Conservation (phyloP, 768 basidiomycete genomes). For the Termitomyces sp. region DNA sequence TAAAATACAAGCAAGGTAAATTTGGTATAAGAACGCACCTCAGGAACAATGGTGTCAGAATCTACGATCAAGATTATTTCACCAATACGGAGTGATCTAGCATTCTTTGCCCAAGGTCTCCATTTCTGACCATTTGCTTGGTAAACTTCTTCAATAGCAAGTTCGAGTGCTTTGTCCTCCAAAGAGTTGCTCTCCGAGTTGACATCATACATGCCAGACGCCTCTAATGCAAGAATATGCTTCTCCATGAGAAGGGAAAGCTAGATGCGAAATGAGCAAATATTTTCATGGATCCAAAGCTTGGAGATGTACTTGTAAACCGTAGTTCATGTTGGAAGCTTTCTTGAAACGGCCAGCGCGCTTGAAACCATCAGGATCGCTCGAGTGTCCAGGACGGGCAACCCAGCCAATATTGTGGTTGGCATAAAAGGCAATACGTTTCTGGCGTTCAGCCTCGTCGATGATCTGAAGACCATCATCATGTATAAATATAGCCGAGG, state of each 20-base stretch:
- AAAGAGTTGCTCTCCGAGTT: slow-evolving; percentile 41
- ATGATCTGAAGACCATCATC: slow-evolving; percentile 81
- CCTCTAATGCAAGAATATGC: slow-evolving; percentile 43
- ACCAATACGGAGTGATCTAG: slow-evolving; percentile 69
- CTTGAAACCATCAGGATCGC: slow-evolving; percentile 60
- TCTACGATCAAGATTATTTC: slow-evolving; percentile 81
- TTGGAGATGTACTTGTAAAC: slow-evolving; percentile 34
- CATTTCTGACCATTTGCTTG: slow-evolving; percentile 53
- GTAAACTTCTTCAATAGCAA: slow-evolving; percentile 73
- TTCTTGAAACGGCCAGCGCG: slow-evolving; percentile 92
- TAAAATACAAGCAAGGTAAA: background rate
- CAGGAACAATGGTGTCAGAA: slow-evolving; percentile 76
- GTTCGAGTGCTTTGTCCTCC: slow-evolving; percentile 68
- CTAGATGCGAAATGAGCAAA: slow-evolving; percentile 24
- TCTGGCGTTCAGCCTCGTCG: slow-evolving; percentile 54
- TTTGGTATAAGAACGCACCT: slow-evolving; percentile 31
- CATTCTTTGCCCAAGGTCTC: slow-evolving; percentile 78
- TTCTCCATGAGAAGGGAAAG: slow-evolving; percentile 64
- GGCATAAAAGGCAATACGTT: slow-evolving; percentile 70
- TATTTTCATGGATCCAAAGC: background rate
- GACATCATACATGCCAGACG: slow-evolving; percentile 28
- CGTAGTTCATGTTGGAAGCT: slow-evolving; percentile 88
- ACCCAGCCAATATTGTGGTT: slow-evolving; percentile 81
- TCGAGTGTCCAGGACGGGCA: slow-evolving; percentile 71
- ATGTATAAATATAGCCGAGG: slow-evolving; percentile 74